A percentile compares a stretch with the other conserved stretches of the same genome.
Evolutionary conservation across 176 grass and related monocot genomes (phyloP).

Genomic region (Raddia guianensis): DNA sequence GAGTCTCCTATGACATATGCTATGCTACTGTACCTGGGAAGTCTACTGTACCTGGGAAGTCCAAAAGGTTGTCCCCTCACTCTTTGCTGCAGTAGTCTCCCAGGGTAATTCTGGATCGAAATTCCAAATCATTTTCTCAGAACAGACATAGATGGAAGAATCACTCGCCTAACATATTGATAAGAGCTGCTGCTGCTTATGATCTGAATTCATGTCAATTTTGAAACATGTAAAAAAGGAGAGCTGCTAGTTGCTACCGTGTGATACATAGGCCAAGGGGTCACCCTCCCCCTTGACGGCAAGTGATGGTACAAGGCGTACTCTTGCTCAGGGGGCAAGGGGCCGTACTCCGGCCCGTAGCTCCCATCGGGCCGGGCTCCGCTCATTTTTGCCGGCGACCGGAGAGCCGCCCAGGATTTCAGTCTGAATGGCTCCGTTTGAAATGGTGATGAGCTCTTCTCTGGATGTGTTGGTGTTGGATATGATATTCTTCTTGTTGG

Average conservation of each 20-base stretch:
- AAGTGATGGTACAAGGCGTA: conserved; percentile 13
- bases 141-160: neutral
- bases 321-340: conserved; percentile 30
- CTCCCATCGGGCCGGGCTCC: conserved; percentile 25
- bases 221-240: neutral
- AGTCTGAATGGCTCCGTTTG: neutral
- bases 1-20: no score
- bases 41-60: neutral
- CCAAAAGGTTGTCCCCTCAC: conserved; percentile 15
- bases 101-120: conserved; percentile 25
- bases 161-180: neutral
- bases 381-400: neutral
- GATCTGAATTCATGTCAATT: neutral
- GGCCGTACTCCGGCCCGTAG: conserved; percentile 31
- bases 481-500: neutral
- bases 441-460: neutral
- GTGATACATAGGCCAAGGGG: conserved; percentile 29
- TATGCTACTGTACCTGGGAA: neutral
- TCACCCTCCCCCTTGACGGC: conserved; percentile 16
- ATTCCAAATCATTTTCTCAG: neutral
- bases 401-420: neutral
- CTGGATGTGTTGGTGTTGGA: neutral
- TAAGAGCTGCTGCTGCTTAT: neutral
- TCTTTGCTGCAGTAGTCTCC: conserved; percentile 24
- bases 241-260: conserved; percentile 27